Conservation (phyloP, 768 basidiomycete species). For the Leccinum disarticulatum region DNA sequence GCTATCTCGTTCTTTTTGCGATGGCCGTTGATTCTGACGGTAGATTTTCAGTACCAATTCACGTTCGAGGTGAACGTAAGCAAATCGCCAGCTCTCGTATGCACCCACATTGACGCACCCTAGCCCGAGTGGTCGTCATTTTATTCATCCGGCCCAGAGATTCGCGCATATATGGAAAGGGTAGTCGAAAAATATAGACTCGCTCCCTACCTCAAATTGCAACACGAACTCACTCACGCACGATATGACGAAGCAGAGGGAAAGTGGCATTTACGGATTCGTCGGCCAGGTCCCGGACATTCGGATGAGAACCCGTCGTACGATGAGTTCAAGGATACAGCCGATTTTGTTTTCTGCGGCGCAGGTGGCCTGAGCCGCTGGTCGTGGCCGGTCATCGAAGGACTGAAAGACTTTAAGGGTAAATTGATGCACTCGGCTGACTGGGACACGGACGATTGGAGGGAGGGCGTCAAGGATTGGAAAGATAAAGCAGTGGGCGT, state of each 20-base stretch:
- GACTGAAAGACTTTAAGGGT: too few relatives aligned
- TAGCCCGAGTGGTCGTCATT: conserved; percentile 51
- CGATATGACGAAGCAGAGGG: conserved; percentile 48
- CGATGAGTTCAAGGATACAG: conserved; percentile 15
- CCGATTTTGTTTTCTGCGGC: background rate
- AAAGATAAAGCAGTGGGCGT: too few relatives aligned
- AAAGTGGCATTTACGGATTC: conserved; percentile 57
- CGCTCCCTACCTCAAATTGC: conserved; percentile 50
- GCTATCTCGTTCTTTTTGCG: conserved; percentile 16
- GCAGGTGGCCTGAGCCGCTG: background rate
- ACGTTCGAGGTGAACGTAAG: conserved; percentile 54
- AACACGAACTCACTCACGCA: conserved; percentile 53
- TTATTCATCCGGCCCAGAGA: conserved; percentile 61
- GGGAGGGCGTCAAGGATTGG: too few relatives aligned
- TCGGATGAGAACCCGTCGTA: conserved; percentile 22
- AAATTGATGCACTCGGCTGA: too few relatives aligned
- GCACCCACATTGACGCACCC: background rate
- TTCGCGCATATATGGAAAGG: conserved; percentile 50
- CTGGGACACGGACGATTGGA: too few relatives aligned
- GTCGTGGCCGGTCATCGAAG: background rate
- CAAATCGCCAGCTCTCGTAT: background rate
- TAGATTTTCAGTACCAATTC: conserved; percentile 48
- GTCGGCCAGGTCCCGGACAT: conserved; percentile 26
- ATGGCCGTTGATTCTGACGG: background rate
- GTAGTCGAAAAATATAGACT: conserved; percentile 62